These are phyloP conservation scores for Lactifluus volemus DNA, from an alignment of 768 basidiomycete species.

Conservation along the genomic window DNA sequence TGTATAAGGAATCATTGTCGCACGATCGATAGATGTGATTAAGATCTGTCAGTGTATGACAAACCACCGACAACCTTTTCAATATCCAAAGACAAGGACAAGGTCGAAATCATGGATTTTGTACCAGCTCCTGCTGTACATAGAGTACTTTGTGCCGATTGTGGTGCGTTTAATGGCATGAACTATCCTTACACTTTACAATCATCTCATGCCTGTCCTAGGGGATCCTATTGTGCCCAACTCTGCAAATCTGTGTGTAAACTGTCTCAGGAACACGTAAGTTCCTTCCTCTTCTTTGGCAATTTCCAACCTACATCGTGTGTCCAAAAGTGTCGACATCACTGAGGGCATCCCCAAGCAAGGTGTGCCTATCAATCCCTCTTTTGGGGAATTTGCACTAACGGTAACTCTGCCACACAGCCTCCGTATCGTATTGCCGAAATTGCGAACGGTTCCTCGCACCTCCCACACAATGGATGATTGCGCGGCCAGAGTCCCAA, in stretches of 20 bases:
- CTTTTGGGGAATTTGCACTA: not conserved
- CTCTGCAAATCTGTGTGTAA: constrained; percentile 86
- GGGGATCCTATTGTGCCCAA: constrained; percentile 86
- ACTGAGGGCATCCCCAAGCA: constrained; percentile 97
- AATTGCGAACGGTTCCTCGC: constrained; percentile 96
- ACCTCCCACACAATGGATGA: constrained; percentile 81
- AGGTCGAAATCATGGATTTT: constrained; percentile 60
- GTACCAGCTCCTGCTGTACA: constrained; percentile 65
- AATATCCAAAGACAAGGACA: not conserved
- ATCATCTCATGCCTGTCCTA: constrained; percentile 24
- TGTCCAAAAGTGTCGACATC: constrained; percentile 69
- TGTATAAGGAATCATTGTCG: not conserved
- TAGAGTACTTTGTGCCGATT: constrained; percentile 84
- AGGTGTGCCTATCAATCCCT: constrained; percentile 38
- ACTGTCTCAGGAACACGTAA: constrained; percentile 80
- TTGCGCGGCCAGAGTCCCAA: constrained; percentile 81
- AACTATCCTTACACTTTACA: not conserved
- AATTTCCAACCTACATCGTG: not conserved
- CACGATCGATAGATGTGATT: not conserved
- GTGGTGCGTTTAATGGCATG: constrained; percentile 41
- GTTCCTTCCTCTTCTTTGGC: constrained; percentile 21
- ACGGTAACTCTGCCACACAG: constrained; percentile 29
- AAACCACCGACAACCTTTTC: not conserved
- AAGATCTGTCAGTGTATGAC: not conserved
- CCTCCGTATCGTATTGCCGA: constrained; percentile 85